phyloP scores from a whole-genome alignment of 805 yeast genomes.

The Candida boleticola region DNA sequence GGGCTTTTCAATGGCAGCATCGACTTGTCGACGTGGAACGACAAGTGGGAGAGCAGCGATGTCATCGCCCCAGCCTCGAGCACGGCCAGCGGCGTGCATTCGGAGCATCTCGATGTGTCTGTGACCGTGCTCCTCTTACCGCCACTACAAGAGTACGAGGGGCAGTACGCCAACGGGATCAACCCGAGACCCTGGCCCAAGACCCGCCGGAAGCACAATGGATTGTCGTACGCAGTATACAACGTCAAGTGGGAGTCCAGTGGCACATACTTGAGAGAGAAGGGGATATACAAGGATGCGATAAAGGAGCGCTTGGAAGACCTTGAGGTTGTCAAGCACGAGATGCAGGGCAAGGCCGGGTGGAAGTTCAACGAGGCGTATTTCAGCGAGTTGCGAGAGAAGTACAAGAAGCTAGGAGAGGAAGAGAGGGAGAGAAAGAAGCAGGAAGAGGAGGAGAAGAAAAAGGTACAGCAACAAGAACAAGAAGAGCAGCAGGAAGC shows the following conservation, averaged over 20 bases:
- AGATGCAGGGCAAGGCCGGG: conserved; percentile 18
- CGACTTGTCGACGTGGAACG: conserved; percentile 32
- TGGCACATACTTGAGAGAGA: conserved; percentile 28
- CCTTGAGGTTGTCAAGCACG: conserved; percentile 14
- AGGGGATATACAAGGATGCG: conserved; percentile 26
- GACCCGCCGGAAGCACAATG: conserved; percentile 59
- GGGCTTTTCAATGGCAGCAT: conserved; percentile 53
- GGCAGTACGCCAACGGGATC: conserved; percentile 65
- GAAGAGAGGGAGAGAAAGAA: conserved; percentile 3
- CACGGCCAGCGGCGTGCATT: conserved; percentile 34
- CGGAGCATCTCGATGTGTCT: conserved; percentile 43
- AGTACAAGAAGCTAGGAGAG: conserved; percentile 13
- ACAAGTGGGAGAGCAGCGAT: conserved; percentile 25
- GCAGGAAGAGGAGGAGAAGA: conserved; percentile 5
- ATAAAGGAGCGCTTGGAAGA: conserved; percentile 26
- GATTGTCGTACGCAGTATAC: conserved; percentile 67
- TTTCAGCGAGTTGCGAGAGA: conserved; percentile 26
- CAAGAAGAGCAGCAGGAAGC: not conserved
- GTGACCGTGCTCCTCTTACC: conserved; percentile 70
- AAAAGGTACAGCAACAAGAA: not conserved
- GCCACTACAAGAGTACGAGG: conserved; percentile 57
- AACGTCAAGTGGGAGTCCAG: conserved; percentile 47
- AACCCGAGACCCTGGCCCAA: conserved; percentile 71
- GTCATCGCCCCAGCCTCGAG: conserved; percentile 13
- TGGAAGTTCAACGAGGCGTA: conserved; percentile 33